phyloP scores from a whole-genome alignment of 1,139 yeast genomes.

The Sugiyamaella xylanicola region DNA sequence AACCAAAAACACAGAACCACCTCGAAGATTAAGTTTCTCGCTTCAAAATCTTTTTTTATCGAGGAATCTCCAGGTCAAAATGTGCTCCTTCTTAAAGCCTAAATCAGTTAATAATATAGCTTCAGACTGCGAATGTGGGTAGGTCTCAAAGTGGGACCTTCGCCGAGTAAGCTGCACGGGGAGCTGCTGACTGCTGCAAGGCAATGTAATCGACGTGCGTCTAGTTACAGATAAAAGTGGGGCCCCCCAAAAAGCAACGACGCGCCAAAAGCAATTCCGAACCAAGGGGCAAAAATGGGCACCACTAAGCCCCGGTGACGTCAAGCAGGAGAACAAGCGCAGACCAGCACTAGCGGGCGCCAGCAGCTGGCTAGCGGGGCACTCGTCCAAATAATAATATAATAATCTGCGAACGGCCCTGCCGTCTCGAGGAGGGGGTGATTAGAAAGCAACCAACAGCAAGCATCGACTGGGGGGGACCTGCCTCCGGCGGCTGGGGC shows the following conservation, averaged over 20 bases:
- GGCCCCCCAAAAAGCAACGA: not conserved
- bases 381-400: not conserved
- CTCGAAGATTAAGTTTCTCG: conserved; percentile 12
- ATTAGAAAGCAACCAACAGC: not conserved
- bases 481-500: no score
- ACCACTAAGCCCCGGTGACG: not conserved
- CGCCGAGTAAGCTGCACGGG: conserved; percentile 1
- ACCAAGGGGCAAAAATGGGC: conserved; percentile 5
- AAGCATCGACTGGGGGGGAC: not conserved
- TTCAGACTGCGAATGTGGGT: no score
- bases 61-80: conserved; percentile 1
- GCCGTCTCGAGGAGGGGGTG: no score
- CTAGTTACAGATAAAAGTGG: conserved; percentile 2
- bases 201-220: conserved; percentile 1
- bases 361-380: not conserved
- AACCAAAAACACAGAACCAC: not conserved
- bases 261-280: not conserved
- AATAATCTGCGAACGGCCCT: no score
- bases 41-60: conserved; percentile 2
- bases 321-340: not conserved
- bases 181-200: not conserved
- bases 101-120: not conserved
- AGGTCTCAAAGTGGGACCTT: not conserved
- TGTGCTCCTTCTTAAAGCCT: not conserved
- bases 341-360: not conserved